Conservation (phyloP, 2,329 filamentous ascomycete genomes). For the Metarhizium robertsii region DNA sequence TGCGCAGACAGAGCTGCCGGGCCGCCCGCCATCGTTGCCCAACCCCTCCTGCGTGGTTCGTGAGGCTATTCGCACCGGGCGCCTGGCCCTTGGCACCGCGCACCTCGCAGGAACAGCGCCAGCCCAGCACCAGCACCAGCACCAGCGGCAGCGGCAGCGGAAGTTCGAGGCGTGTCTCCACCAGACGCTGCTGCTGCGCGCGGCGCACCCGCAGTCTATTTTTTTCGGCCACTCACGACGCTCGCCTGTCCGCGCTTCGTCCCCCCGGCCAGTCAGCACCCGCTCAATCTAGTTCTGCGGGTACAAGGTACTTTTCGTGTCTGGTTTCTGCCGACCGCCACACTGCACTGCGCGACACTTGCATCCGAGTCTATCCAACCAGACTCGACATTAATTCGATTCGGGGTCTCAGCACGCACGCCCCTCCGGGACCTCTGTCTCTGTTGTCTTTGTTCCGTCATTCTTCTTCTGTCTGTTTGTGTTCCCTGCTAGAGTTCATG, state of each 20-base stretch:
- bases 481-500: background rate
- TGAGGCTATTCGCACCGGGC: constrained; percentile 31
- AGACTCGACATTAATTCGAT: too few relatives aligned
- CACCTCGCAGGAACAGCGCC: background rate
- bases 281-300: too few relatives aligned
- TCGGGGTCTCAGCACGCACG: background rate
- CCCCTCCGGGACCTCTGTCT: too few relatives aligned
- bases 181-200: constrained; percentile 7
- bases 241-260: background rate
- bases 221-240: constrained; percentile 2
- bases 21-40: constrained; percentile 11
- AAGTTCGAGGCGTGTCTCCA: constrained; percentile 4
- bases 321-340: background rate
- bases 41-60: constrained; percentile 14
- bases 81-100: constrained; percentile 7
- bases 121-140: background rate
- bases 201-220: constrained; percentile 8
- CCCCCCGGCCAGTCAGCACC: too few relatives aligned
- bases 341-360: background rate
- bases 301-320: background rate
- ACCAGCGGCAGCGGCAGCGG: background rate
- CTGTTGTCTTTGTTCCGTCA: background rate
- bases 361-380: background rate
- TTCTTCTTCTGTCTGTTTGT: background rate
- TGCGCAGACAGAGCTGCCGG: constrained; percentile 9